Evolutionary conservation across 2,329 filamentous ascomycete genomes (phyloP).

Genomic region (Purpureocillium lavendulum): DNA sequence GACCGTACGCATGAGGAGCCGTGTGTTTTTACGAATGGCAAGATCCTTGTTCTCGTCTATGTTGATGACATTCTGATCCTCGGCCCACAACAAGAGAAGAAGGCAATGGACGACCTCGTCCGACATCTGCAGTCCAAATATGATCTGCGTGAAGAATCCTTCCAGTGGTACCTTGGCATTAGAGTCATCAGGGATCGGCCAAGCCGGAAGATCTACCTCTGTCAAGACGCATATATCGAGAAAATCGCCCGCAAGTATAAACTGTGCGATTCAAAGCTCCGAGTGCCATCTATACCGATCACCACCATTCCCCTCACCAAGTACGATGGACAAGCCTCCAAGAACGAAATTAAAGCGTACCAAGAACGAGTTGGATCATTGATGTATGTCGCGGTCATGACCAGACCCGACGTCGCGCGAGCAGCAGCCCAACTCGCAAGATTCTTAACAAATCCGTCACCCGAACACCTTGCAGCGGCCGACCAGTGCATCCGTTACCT

Average conservation of each 20-base stretch:
- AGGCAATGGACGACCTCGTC: background rate
- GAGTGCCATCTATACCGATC: background rate
- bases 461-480: background rate
- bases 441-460: background rate
- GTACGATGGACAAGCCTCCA: background rate
- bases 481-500: background rate
- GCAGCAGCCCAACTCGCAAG: background rate
- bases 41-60: background rate
- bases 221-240: conserved; percentile 1
- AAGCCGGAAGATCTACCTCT: background rate
- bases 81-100: background rate
- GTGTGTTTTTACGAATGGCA: background rate
- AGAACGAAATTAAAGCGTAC: too few relatives aligned
- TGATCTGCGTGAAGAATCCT: background rate
- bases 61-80: too few relatives aligned
- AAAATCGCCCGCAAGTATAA: too few relatives aligned
- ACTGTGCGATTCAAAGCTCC: background rate
- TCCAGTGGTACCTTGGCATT: conserved; percentile 2
- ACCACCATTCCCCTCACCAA: background rate
- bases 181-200: background rate
- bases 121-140: background rate
- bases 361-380: too few relatives aligned
- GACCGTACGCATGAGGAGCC: background rate
- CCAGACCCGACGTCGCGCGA: background rate
- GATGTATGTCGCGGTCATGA: too few relatives aligned